Base-by-base conservation (phyloP, 2,329 filamentous ascomycete species). In the Periconia sp. region DNA sequence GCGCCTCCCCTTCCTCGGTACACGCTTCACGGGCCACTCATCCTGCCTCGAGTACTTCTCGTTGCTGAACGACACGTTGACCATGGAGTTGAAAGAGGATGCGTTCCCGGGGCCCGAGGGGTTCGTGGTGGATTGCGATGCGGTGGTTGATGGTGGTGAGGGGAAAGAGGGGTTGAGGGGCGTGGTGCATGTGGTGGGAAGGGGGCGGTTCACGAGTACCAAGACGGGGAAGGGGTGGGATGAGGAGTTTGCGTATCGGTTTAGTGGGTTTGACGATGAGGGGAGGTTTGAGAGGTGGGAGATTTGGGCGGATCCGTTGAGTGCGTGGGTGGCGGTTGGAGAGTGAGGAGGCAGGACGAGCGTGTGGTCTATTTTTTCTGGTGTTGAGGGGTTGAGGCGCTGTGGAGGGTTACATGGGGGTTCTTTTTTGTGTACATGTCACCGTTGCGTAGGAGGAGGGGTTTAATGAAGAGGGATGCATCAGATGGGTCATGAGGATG, bases 271-370 rank as follows among this genome's bases (percentile, higher is more conserved):
- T 54, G 72, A 77, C 60, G 60, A 61, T 7, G 55, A 71, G 17
- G 73, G 72, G 0, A 73, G 57, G 61, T 72, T 77, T 55, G 75
- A 73, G 27, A 66, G 72, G 58, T 76, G 74, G 73, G 74, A 78
- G 60, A 75, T 77, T 47, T 78, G 76, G 75, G 74, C 73, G 14
- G 76, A 78, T 67, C 73, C 73, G 13, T 57, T 76, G 52, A 76
- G 72, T 55, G 76, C 75, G 33, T 77, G 74, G 75, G 65, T 69
- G 23, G 75, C 74, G 52, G 73, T 70, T 56, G 66, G 59, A 14
- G 65, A 59, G 49, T 62, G 41, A 57, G 27, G 23, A 27, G 23
- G 23, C 3, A 8, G 23, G 23, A 27, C 8, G 23, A 5, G 23
- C 5, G 23, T 27, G 3, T 27, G 23, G 23, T 3, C n/a, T 27